phyloP scores from a whole-genome alignment of 2,329 filamentous ascomycete genomes.

The Aspergillus ochraceoroseus region DNA sequence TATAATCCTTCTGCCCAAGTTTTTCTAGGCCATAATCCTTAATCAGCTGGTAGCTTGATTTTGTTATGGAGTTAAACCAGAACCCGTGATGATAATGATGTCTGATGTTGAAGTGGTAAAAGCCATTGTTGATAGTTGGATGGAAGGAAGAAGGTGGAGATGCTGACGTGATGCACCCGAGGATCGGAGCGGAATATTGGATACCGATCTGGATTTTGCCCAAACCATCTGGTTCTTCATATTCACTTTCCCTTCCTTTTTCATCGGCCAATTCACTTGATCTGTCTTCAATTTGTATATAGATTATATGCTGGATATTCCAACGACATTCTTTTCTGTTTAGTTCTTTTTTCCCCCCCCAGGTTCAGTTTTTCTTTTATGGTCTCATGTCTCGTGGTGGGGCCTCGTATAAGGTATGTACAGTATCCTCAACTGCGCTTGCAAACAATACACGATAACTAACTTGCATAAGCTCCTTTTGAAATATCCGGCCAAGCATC shows the following conservation, averaged over 20 bases:
- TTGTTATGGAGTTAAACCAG: too few species aligned
- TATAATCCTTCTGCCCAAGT: too few species aligned
- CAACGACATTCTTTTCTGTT: slow-evolving; percentile 1
- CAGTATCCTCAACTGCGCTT: background rate
- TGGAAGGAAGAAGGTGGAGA: too few species aligned
- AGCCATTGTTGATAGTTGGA: too few species aligned
- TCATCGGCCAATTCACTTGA: background rate
- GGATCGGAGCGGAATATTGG: too few species aligned
- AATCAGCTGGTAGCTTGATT: too few species aligned
- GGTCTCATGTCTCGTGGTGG: slow-evolving; percentile 18
- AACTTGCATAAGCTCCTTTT: slow-evolving; percentile 4
- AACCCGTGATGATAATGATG: too few species aligned
- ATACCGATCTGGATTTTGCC: slow-evolving; percentile 7
- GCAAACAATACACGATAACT: background rate
- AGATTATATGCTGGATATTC: slow-evolving; percentile 3
- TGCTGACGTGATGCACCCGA: too few species aligned
- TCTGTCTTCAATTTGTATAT: background rate
- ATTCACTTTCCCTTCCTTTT: background rate
- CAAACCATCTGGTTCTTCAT: background rate
- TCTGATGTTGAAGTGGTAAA: too few species aligned
- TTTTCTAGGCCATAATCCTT: too few species aligned
- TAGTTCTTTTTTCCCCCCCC: too few species aligned
- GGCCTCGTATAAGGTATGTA: slow-evolving; percentile 17
- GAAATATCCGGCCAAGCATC: background rate
- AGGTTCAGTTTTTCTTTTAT: slow-evolving; percentile 4